Evolutionary conservation across 2,329 filamentous ascomycete genomes (phyloP).

Genomic region (Gaeumannomyces tritici): DNA sequence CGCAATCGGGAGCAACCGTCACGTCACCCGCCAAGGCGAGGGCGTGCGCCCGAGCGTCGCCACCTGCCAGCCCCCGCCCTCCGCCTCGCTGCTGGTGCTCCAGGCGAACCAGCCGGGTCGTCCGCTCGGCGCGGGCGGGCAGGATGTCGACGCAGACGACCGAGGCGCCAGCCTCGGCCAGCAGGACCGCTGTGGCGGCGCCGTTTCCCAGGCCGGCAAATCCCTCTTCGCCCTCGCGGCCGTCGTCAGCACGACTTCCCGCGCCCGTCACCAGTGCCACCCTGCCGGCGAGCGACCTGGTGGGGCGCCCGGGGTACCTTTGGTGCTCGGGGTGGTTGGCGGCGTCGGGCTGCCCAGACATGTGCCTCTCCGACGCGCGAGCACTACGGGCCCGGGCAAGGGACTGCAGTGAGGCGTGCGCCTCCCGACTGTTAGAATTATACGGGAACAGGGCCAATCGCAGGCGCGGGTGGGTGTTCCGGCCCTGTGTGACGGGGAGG

Average conservation of each 20-base stretch:
- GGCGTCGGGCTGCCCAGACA: not conserved
- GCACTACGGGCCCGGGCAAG: no score
- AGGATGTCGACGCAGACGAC: slow-evolving; percentile 15
- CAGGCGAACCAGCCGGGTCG: slow-evolving; percentile 8
- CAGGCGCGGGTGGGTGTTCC: no score
- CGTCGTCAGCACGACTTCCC: slow-evolving; percentile 6
- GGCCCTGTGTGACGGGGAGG: no score
- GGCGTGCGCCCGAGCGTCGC: slow-evolving; percentile 24
- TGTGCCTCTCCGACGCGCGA: not conserved
- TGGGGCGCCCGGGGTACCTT: slow-evolving; percentile 5
- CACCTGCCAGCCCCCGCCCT: slow-evolving; percentile 15
- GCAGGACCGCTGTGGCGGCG: slow-evolving; percentile 14
- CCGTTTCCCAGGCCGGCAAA: slow-evolving; percentile 14
- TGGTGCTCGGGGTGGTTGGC: not conserved
- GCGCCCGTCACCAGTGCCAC: slow-evolving; percentile 17
- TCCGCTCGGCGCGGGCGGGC: slow-evolving; percentile 10
- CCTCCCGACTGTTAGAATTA: not conserved
- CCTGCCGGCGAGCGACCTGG: slow-evolving; percentile 10
- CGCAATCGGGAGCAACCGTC: slow-evolving; percentile 42
- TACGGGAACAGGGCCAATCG: no score
- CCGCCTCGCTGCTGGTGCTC: not conserved
- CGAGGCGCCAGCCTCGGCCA: slow-evolving; percentile 14
- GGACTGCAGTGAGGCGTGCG: no score
- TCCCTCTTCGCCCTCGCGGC: not conserved
- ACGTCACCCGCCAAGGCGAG: slow-evolving; percentile 41